Evolutionary conservation across 1,139 yeast genomes (phyloP).

Genomic region (Blastobotrys malaysiensis): DNA sequence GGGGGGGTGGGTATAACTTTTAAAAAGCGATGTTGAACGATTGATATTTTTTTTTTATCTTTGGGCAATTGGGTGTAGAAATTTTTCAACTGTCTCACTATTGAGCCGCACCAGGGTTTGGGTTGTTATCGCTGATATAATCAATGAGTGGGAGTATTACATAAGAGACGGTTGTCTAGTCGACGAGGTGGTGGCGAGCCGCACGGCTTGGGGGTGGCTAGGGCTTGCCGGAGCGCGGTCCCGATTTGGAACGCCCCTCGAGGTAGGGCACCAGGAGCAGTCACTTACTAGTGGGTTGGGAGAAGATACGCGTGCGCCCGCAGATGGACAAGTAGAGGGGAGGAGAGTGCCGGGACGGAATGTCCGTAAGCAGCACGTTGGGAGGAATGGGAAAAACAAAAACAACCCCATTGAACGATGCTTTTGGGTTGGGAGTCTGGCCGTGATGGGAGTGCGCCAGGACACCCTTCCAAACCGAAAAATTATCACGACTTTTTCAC

Average conservation of each 20-base stretch:
- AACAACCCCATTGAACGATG: too few species aligned
- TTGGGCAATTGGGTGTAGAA: background rate
- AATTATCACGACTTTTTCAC: background rate
- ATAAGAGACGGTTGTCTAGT: background rate
- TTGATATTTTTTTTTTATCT: background rate
- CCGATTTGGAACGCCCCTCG: background rate
- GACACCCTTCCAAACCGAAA: background rate
- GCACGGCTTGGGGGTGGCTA: background rate
- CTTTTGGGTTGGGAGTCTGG: too few species aligned
- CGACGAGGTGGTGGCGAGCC: too few species aligned
- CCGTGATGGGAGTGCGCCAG: background rate
- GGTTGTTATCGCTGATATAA: background rate
- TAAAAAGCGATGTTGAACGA: constrained; percentile 3
- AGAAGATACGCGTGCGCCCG: background rate
- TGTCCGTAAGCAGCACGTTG: background rate
- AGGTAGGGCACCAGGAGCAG: too few species aligned
- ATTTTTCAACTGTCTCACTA: background rate
- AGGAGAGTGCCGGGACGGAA: background rate
- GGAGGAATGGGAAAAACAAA: background rate
- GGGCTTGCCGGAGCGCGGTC: background rate
- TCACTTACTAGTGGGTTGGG: too few species aligned
- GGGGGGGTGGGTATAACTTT: constrained; percentile 2
- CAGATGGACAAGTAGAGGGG: background rate
- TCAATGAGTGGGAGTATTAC: background rate
- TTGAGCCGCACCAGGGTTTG: background rate